Base-by-base conservation (phyloP, 108 stramenopile species). In the Craspedostauros australis region DNA sequence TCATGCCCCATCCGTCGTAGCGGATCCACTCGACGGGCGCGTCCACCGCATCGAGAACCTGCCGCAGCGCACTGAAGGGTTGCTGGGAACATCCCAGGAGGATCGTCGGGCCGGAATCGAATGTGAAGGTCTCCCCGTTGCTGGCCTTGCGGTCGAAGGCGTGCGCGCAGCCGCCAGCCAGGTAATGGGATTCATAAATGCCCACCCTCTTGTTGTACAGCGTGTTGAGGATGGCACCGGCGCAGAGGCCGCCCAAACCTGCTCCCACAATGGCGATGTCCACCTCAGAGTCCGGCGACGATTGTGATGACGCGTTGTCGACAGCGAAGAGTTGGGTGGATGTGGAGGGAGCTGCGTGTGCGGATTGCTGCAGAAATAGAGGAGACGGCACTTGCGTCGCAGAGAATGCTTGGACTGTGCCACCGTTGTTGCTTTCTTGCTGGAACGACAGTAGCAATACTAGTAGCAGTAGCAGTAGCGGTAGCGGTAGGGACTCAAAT, bases 1-100 rank as follows among this genome's bases (percentile, higher is more conserved):
- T 78, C 84, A 95, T 88, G 0, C 92, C 92, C 95, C 95, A 95
- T 14, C 82, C 86, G 57, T 93, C 75, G 57, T 95, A 95, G 0
- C 75, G 73, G 19, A 91, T 84, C 85, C 90, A 95, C 16, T 88
- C 72, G 16, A 93, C 89, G 26, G 77, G 57, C 54, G 73, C 70
- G 46, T 77, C 74, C 8, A 93, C 68, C 15, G 84, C 79, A 69
- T 93, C 70, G n/a, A 94, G 71, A 1, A 95, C 84, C 69, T 94
- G 92, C 24, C 83, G 75, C 37, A 95, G 46, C 5, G 92, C 86
- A 71, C 88, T 94, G 32, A 68, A 82, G 12, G 86, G 86, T 34
- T 71, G 46, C 29, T 47, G 54, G 2, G 73, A 73, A 50, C 90
- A 92, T 28, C 93, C 93, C 47, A 88, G 55, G 30, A 91, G 67